Base-by-base conservation (phyloP, 352 stramenopile species). In the Globisporangium parvum region DNA sequence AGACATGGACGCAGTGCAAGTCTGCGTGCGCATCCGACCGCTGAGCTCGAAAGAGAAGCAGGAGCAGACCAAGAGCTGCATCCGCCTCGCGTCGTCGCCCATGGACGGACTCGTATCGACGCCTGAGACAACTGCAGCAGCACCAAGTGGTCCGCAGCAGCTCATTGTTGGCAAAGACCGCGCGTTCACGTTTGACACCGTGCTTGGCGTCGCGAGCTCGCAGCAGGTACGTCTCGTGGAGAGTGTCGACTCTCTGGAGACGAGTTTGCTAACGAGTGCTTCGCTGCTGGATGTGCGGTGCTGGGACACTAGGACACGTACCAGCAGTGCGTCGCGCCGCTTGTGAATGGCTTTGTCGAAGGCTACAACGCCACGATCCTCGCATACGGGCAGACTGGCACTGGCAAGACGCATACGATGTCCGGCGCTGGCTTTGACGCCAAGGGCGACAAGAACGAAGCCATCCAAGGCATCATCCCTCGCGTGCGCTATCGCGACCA, bases 361-460 rank as follows among this genome's bases (percentile, higher is more conserved):
- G 83, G 83, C 31, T 93, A 93, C 62, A 93, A 93, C 51, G 83
- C 83, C 24, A 90, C 81, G 2, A 75, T 95, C 39, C 59, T 94
- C 24, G 85, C 85, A 11, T 95, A 96, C 47, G 87, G 82, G 1
- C 85, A 96, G 33, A 95, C 88, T 21, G 87, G 87, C 6, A 96
- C 80, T 1, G 94, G 96, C 46, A 98, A 98, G 68, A 98, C 96
- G 0, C 95, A 96, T 59, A 99, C 95, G 0, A 98, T 98, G 93
- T 83, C 77, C 10, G 83, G 83, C 15, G 59, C 68, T 20, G 75
- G 75, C 28, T 80, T 73, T 31, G 73, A 85, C 62, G 62, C 65
- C 18, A 57, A 75, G 31, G 84, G 77, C 40, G 72, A 89, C 52
- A 77, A 87, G 53, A 73, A 71, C 20, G 65, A 73, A 9, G 80